phyloP scores from a whole-genome alignment of 1,284 basidiomycete species.

The Leccinum insigne region DNA sequence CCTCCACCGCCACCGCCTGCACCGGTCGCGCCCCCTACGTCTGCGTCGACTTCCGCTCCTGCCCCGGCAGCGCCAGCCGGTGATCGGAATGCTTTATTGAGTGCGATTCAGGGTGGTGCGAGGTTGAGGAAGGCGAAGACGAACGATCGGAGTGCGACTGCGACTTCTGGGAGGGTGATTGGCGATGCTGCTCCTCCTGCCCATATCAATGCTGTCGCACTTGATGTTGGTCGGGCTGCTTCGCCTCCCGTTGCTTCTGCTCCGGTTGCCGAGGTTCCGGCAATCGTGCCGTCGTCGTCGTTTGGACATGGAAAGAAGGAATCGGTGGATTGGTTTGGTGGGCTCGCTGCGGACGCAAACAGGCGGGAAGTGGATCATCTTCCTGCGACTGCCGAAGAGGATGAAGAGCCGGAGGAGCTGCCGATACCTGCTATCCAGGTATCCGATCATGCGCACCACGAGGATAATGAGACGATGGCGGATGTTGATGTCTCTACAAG shows the following conservation, averaged over 20 bases:
- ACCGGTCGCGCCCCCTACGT: constrained; percentile 27
- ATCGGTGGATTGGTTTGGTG: constrained; percentile 91
- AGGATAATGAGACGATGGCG: constrained; percentile 55
- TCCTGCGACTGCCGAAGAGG: constrained; percentile 57
- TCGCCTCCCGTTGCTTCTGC: constrained; percentile 21
- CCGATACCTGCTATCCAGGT: constrained; percentile 60
- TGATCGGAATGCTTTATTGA: constrained; percentile 72
- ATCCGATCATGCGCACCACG: constrained; percentile 41
- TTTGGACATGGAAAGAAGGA: constrained; percentile 60
- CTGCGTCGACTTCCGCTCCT: constrained; percentile 29
- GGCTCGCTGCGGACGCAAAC: constrained; percentile 76
- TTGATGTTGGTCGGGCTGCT: constrained; percentile 31
- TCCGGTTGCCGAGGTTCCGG: constrained; percentile 19
- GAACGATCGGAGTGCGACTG: constrained; percentile 77
- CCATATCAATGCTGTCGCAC: constrained; percentile 58
- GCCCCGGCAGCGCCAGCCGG: constrained; percentile 35
- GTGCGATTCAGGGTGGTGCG: constrained; percentile 82
- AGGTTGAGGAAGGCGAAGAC: constrained; percentile 81
- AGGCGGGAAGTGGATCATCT: constrained; percentile 41
- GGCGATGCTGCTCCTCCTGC: constrained; percentile 74
- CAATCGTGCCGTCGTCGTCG: constrained; percentile 4
- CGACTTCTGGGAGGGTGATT: constrained; percentile 74
- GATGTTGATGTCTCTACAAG: constrained; percentile 77
- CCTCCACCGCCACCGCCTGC: constrained; percentile 38
- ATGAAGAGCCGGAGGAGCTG: constrained; percentile 38